Evolutionary conservation across 805 yeast genomes (phyloP).

Genomic region (Lachancea waltii): DNA sequence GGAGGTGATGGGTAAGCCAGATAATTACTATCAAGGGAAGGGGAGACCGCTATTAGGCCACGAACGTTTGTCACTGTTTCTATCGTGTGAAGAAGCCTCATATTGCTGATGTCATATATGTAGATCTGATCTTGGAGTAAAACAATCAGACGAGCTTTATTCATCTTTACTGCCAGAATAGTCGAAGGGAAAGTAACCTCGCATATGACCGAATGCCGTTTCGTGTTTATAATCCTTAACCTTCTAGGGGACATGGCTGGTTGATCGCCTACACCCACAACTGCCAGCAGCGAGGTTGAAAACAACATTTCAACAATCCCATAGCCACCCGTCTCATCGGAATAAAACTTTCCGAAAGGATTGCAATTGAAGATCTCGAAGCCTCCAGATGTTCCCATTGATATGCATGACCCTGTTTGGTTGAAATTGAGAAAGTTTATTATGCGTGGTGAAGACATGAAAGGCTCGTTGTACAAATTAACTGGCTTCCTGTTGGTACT

Average conservation of each 20-base stretch:
- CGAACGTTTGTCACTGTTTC: slow-evolving; percentile 42
- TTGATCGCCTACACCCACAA: slow-evolving; percentile 68
- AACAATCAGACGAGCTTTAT: slow-evolving; percentile 58
- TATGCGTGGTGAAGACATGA: slow-evolving; percentile 14
- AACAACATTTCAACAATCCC: slow-evolving; percentile 74
- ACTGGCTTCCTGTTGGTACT: not conserved
- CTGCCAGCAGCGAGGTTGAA: slow-evolving; percentile 60
- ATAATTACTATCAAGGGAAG: slow-evolving; percentile 43
- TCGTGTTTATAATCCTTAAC: slow-evolving; percentile 76
- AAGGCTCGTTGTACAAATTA: not conserved
- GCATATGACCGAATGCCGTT: slow-evolving; percentile 52
- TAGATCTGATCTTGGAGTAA: slow-evolving; percentile 58
- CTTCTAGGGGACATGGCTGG: slow-evolving; percentile 70
- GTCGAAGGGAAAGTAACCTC: slow-evolving; percentile 64
- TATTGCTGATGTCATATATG: slow-evolving; percentile 66
- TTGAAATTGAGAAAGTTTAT: slow-evolving; percentile 58
- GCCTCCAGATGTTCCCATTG: slow-evolving; percentile 58
- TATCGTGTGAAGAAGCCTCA: slow-evolving; percentile 53
- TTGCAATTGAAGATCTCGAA: slow-evolving; percentile 65
- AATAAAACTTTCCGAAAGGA: slow-evolving; percentile 53
- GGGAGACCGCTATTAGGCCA: slow-evolving; percentile 60
- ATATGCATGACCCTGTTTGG: slow-evolving; percentile 66
- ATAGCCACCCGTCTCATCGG: slow-evolving; percentile 46
- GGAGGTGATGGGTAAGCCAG: slow-evolving; percentile 78
- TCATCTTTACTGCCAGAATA: slow-evolving; percentile 55